Base-by-base conservation (phyloP, 129 eudicot species). In the Mikania micrantha region DNA sequence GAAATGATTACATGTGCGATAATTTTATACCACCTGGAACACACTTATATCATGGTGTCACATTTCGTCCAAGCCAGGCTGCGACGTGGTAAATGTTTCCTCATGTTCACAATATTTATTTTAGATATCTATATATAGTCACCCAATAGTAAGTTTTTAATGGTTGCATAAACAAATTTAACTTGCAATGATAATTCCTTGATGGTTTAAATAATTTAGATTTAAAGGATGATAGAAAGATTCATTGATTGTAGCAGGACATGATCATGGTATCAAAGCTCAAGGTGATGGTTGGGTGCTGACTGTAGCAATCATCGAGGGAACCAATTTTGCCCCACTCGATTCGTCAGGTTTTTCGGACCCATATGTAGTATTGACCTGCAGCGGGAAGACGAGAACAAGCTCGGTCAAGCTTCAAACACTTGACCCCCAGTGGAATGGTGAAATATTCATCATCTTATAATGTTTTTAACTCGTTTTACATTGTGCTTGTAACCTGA, bases 271-370 rank as follows among this genome's bases (percentile, higher is more conserved):
- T 44, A 72, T 93, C 65, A 86, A 93, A 84, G 91, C 95, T 32
- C 95, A 93, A 68, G 99, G 99, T 57, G 99, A 93, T 44, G 99
- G 99, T 31, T 93, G 99, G 99, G 99, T 89, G 71, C 90, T 93
- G 41, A 93, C 99, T 29, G 87, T 85, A 20, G 99, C 96, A 16
- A 72, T 93, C 65, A 74, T 93, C 15, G 96, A 89, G 82, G 96
- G 86, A 54, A 66, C 75, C 27, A 89, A 89, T 73, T 79, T 93
- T 45, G 80, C 92, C 44, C 72, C 90, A 3, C 19, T 85, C 60
- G 83, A 83, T 66, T 49, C 83, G 1, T 73, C 76, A 7, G 90
- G 77, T 50, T 63, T 76, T 19, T 83, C 88, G 7, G 99, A 93
- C 73, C 99, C 99, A 3, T 93, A 82, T 70, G 99, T 89, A 20